phyloP scores from a whole-genome alignment of 2,329 filamentous ascomycete species.

The Magnaporthiopsis poae region DNA sequence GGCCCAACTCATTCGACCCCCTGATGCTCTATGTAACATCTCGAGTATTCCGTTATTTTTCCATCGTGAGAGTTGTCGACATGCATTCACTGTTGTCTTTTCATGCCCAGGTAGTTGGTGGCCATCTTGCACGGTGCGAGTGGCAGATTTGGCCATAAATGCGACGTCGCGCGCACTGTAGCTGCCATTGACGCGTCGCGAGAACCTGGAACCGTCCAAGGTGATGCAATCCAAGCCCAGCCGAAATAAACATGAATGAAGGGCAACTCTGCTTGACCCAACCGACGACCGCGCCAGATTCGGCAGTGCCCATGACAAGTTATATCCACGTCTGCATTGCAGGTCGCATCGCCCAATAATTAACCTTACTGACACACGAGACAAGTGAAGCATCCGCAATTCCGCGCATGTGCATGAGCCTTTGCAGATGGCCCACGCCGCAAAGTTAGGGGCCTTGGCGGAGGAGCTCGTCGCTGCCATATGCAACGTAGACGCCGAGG shows the following conservation, averaged over 20 bases:
- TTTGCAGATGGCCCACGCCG: conserved; percentile 57
- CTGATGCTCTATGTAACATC: no score
- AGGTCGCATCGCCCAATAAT: not conserved
- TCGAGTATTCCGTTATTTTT: no score
- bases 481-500: conserved; percentile 43
- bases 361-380: not conserved
- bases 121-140: not conserved
- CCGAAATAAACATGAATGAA: not conserved
- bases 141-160: not conserved
- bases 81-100: no score
- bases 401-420: not conserved
- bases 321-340: not conserved
- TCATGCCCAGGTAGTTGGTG: no score
- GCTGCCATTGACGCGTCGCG: not conserved
- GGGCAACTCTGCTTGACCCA: not conserved
- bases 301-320: not conserved
- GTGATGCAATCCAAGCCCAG: not conserved
- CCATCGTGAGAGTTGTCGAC: no score
- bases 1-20: no score
- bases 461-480: conserved; percentile 62
- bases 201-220: not conserved
- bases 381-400: not conserved
- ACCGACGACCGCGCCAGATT: not conserved
- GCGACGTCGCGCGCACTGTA: not conserved
- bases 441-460: conserved; percentile 52